Conservation (phyloP, 2,329 filamentous ascomycete genomes). For the Penicillium sp. region DNA sequence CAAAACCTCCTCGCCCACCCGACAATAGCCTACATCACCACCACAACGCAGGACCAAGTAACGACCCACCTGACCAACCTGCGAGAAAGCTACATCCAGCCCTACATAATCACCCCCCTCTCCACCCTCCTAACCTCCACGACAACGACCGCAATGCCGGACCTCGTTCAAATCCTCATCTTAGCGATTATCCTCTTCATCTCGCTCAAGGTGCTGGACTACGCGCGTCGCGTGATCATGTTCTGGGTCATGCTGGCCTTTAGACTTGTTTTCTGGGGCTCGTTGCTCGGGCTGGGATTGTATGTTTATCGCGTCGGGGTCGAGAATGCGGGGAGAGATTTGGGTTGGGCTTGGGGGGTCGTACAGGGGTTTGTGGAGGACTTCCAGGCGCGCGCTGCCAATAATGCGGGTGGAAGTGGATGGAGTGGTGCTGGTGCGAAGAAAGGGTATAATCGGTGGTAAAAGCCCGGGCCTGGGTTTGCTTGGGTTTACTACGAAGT, state of each 20-base stretch:
- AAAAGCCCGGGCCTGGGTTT: background rate
- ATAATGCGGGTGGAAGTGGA: slow-evolving; percentile 19
- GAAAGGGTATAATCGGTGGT: background rate
- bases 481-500: slow-evolving; percentile 21
- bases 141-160: slow-evolving; percentile 27
- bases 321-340: slow-evolving; percentile 33
- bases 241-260: slow-evolving; percentile 72
- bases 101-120: slow-evolving; percentile 47
- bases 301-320: slow-evolving; percentile 51
- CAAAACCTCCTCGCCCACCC: slow-evolving; percentile 19
- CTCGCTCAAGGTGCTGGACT: slow-evolving; percentile 62
- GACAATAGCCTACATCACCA: slow-evolving; percentile 16
- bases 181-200: slow-evolving; percentile 64
- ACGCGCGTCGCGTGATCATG: slow-evolving; percentile 68
- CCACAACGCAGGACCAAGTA: slow-evolving; percentile 18
- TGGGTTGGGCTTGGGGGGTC: slow-evolving; percentile 60
- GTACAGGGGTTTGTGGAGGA: slow-evolving; percentile 64
- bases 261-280: slow-evolving; percentile 63
- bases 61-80: slow-evolving; percentile 25
- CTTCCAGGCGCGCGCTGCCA: slow-evolving; percentile 39
- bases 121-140: slow-evolving; percentile 33
- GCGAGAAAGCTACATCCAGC: slow-evolving; percentile 45
- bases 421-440: background rate
- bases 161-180: slow-evolving; percentile 41
- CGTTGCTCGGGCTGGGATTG: slow-evolving; percentile 54